Base-by-base conservation (phyloP, 2,329 filamentous ascomycete species). In the Sarocladium kiliense region DNA sequence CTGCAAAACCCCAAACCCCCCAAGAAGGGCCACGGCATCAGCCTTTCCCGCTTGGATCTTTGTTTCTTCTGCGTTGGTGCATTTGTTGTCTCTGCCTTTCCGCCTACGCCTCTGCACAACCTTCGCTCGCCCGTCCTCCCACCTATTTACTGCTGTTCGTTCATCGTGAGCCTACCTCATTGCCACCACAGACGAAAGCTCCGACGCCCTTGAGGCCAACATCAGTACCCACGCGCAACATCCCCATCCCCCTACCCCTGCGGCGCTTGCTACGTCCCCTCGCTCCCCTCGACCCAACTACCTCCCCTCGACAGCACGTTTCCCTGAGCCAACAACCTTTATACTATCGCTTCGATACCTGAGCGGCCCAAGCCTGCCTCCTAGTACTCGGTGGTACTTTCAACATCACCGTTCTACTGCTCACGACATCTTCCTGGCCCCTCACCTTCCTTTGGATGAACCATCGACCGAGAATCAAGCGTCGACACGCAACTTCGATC, bases 1-100 rank as follows among this genome's bases (percentile, higher is more conserved):
- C 25, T 27, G 47, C 47, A 51, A 51, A 51, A 47, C 44, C 44
- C 44, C 44, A 47, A 47, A 23, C 41, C 36, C 41, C 41, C 44
- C 26, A 30, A 32, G 25, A 16, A 51, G 16, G 25, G 26, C 44
- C 23, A 32, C 26, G 18, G 44, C 44, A 32, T 27, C 44, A 27
- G 47, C 47, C 47, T 21, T 36, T 51, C 47, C 47, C 27, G 47
- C 30, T 25, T 36, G 30, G 12, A 21, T 36, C 14, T 51, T 51
- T 36, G 47, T 34, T 36, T 51, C 47, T 51, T 34, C 30, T 27
- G 9, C 44, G n/a, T 45, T 49, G 44, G 44, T 32, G 44, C 44
- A 5, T 14, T 16, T 9, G 11, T 23, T 32, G 25, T n/a, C 16
- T 51, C 27, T 34, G 34, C 30, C 47, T 51, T 19, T 36, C 23